Conservation (phyloP, 1,284 basidiomycete genomes). For the Stygiomarasmius scandens region DNA sequence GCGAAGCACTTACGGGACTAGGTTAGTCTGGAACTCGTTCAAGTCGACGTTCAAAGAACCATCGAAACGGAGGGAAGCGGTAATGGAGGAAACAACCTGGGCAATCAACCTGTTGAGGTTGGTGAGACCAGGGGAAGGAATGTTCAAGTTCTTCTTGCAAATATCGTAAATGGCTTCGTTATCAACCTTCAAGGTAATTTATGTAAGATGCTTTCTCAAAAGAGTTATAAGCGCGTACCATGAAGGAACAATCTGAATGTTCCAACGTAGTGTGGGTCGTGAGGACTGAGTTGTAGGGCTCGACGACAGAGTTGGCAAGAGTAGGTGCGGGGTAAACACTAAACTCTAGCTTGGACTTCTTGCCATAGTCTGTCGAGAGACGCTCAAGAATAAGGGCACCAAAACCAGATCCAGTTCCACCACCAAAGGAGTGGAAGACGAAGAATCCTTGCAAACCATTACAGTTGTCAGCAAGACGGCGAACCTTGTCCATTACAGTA, state of each 20-base stretch:
- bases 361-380: constrained; percentile 97
- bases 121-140: constrained; percentile 80
- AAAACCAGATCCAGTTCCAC: constrained; percentile 99
- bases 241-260: constrained; percentile 99
- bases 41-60: constrained; percentile 91
- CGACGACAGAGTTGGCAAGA: constrained; percentile 96
- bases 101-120: constrained; percentile 91
- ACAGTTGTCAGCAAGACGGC: constrained; percentile 97
- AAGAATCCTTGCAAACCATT: constrained; percentile 99
- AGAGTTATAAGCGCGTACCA: constrained; percentile 53
- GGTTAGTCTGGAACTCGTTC: constrained; percentile 93
- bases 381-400: constrained; percentile 97
- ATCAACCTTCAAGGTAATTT: constrained; percentile 61
- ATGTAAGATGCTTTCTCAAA: constrained; percentile 8
- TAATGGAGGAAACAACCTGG: constrained; percentile 88
- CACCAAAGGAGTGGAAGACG: constrained; percentile 99
- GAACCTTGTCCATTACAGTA: constrained; percentile 93
- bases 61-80: constrained; percentile 72
- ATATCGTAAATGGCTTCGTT: constrained; percentile 97
- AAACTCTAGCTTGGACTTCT: constrained; percentile 99
- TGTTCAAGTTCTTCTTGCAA: constrained; percentile 87
- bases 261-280: constrained; percentile 99
- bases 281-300: constrained; percentile 99
- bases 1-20: constrained; percentile 63
- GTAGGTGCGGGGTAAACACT: constrained; percentile 96